Evolutionary conservation across 768 basidiomycete genomes (phyloP), one percentile per base, ranked within the genome.

Genomic region (Ephemerocybe angulata): DNA sequence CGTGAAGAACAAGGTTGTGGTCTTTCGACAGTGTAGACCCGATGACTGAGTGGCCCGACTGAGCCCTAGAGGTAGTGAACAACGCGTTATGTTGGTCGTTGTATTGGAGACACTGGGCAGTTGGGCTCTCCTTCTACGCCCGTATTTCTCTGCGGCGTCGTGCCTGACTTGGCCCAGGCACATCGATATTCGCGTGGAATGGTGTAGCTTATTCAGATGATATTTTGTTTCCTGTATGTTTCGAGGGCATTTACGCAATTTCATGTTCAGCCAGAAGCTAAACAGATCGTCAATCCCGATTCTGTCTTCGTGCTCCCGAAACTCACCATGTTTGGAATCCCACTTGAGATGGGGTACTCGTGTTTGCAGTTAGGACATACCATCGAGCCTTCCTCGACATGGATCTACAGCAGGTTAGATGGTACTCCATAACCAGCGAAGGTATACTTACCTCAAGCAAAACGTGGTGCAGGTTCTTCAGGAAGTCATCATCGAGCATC

Each of bases 271-370:
- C 92, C 51, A 98, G 74, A 12, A 98, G 78, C 95, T 95, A 27
- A 37, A 52, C 58, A 54, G 38, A 44, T 42, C 37, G 55, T 43
- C 28, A 44, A 30, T 21, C 28, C 25, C 50, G 41, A 17, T 41
- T 33, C n/a, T 35, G 7, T 41, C 11, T 33, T 35, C 12, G 17
- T 46, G n/a, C n/a, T 19, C 24, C 24, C 28, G 40, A 5, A n/a
- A 31, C 76, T 62, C 59, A 95, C 96, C 96, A 98, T 98, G 76
- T 98, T 98, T 5, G 96, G 94, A 58, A 99, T 98, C 12, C 95
- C 95, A 65, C 87, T 95, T 46, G 84, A 86, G 63, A 99, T 92
- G 24, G 87, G 85, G 64, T 97, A 98, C 17, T 85, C 77, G 62
- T 98, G 96, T 21, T 79, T 81, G 73, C 96, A 99, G 60, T 90